Conservation (phyloP, 2,329 filamentous ascomycete genomes). For the Ambrosiella xylebori region DNA sequence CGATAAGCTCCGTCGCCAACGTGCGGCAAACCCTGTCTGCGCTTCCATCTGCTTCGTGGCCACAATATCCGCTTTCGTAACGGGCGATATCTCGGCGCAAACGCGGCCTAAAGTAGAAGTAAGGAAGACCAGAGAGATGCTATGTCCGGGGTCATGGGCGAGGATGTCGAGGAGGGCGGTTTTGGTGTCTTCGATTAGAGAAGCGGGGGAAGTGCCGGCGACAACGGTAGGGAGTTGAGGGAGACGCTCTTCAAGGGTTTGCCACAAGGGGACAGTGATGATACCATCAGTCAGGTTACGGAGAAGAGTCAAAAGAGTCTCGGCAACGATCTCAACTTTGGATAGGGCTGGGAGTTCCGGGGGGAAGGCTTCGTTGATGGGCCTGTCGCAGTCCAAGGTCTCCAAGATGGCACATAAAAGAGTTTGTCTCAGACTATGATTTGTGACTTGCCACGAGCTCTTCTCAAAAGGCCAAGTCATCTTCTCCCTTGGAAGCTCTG, state of each 20-base stretch:
- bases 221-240: conserved; percentile 23
- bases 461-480: conserved; percentile 44
- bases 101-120: conserved; percentile 53
- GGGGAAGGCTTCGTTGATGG: conserved; percentile 44
- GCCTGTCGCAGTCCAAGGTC: conserved; percentile 54
- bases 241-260: conserved; percentile 38
- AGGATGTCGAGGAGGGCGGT: conserved; percentile 53
- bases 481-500: conserved; percentile 31
- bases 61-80: conserved; percentile 8
- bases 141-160: conserved; percentile 55
- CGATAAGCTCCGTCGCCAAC: conserved; percentile 23
- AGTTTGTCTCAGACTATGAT: neutral
- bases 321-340: conserved; percentile 57
- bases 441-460: conserved; percentile 19
- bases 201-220: conserved; percentile 11
- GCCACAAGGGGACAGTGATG: conserved; percentile 54
- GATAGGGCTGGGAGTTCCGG: conserved; percentile 45
- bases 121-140: conserved; percentile 77
- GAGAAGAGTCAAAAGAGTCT: conserved; percentile 59
- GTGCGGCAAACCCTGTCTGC: conserved; percentile 24
- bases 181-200: conserved; percentile 28
- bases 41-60: conserved; percentile 13
- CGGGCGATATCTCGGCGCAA: conserved; percentile 29
- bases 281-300: conserved; percentile 62
- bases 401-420: conserved; percentile 31